Evolutionary conservation across 2,329 filamentous ascomycete species (phyloP), one percentile per base, ranked within the genome.

Genomic region (Aspergillus cejpii): DNA sequence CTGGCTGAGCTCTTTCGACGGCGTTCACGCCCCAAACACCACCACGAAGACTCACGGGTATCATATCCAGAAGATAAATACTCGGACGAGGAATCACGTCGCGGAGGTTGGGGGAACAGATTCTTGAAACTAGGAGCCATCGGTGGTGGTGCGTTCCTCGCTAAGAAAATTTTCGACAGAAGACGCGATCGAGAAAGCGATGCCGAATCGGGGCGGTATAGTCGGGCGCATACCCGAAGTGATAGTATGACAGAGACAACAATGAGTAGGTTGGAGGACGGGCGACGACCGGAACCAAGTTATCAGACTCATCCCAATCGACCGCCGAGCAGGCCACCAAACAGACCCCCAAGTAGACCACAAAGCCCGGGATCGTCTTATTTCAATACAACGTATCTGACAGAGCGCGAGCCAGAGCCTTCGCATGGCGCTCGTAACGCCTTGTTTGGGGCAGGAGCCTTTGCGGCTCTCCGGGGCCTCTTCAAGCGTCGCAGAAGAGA

Each of bases 51-150:
- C 14, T 70, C 69, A 6, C 82, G 79, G 0, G 73, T 72, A 3
- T 84, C 80, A 41, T 82, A 80, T 51, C 67, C 72, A 26, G 77
- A 84, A 29, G 83, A 88, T 52, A 87, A 88, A 61, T 77, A 77
- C 45, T 77, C 77, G 0, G 75, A 81, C n/a, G 63, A 68, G 34
- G 68, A 68, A 19, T 71, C 65, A 27, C 64, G 60, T 5, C 56
- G 72, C 3, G 75, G 77, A 14, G 80, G 81, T 6, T 74, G 84
- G 53, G 76, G 80, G 62, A 77, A 77, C 56, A 78, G 76, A 41
- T 48, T 87, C 2, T 63, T 84, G 11, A 75, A 77, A 37, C 70
- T 79, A 17, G 82, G 79, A 11, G 83, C 80, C 0, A 70, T 77
- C 4, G 62, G 83, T 1, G 84, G 84, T 14, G 81, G 77, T 6